Evolutionary conservation across 257 asterid genomes (phyloP).

Genomic region (Striga asiatica): DNA sequence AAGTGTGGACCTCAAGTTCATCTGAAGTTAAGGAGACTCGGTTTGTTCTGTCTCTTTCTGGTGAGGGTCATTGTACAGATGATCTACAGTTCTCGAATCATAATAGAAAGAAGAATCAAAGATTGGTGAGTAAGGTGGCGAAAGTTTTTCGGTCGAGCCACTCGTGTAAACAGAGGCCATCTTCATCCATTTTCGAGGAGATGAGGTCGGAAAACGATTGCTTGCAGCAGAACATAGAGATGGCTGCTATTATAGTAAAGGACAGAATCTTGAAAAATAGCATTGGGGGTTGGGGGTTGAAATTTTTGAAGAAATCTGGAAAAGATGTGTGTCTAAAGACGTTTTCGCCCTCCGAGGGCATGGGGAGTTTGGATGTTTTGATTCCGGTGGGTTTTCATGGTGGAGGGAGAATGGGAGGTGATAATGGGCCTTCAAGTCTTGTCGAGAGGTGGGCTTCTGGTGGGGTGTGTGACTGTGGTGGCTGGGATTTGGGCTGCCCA

Average conservation of each 20-base stretch:
- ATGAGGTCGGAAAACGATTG: no score
- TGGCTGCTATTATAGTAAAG: constrained; percentile 67
- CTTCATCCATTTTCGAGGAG: constrained; percentile 38
- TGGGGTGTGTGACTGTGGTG: constrained; percentile 90
- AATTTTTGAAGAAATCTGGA: constrained; percentile 49
- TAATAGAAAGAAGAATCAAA: constrained; percentile 30
- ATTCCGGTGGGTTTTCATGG: constrained; percentile 83
- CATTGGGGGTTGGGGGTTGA: constrained; percentile 92
- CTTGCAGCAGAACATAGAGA: constrained; percentile 63
- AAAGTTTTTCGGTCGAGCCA: constrained; percentile 41
- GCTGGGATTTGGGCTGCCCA: constrained; percentile 93
- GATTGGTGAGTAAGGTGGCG: constrained; percentile 38
- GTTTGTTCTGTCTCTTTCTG: constrained; percentile 44
- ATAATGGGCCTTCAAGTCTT: constrained; percentile 73
- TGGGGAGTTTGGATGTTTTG: constrained; percentile 44
- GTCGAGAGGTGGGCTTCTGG: constrained; percentile 69
- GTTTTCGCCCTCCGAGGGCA: constrained; percentile 19
- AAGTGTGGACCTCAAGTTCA: constrained; percentile 43
- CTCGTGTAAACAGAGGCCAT: constrained; percentile 29
- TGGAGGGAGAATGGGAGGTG: constrained; percentile 52
- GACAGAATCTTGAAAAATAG: constrained; percentile 32
- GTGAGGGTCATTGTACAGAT: constrained; percentile 18
- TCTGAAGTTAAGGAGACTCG: constrained; percentile 44
- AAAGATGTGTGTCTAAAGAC: constrained; percentile 11
- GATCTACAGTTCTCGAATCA: constrained; percentile 30